Conservation (phyloP, 306 rosid genomes). For the cucumber (Cucumis sativus) region Cucumber_9930_V3 NC_026655.2:18799501-18800000, state of each 20-base stretch:
- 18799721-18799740: too few relatives aligned
- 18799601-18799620: slow-evolving; percentile 70
- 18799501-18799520: slow-evolving; percentile 61
- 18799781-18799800: too few relatives aligned
- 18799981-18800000: background rate
- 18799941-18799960: background rate
- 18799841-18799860: slow-evolving; percentile 27
- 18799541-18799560: too few relatives aligned
- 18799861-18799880: slow-evolving; percentile 31
- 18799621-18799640: slow-evolving; percentile 56
- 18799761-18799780: too few relatives aligned
- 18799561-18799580: too few relatives aligned
- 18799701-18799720: background rate
- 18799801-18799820: too few relatives aligned
- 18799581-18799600: too few relatives aligned
- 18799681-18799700: background rate
- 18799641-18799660: slow-evolving; percentile 76
- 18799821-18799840: too few relatives aligned
- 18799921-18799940: background rate
- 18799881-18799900: slow-evolving; percentile 47
- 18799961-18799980: background rate
- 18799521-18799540: slow-evolving; percentile 27
- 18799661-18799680: slow-evolving; percentile 65
- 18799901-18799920: slow-evolving; percentile 39
- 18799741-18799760: too few relatives aligned